Base-by-base conservation (phyloP, 1,284 basidiomycete species). In the Apiotrichum sp. region DNA sequence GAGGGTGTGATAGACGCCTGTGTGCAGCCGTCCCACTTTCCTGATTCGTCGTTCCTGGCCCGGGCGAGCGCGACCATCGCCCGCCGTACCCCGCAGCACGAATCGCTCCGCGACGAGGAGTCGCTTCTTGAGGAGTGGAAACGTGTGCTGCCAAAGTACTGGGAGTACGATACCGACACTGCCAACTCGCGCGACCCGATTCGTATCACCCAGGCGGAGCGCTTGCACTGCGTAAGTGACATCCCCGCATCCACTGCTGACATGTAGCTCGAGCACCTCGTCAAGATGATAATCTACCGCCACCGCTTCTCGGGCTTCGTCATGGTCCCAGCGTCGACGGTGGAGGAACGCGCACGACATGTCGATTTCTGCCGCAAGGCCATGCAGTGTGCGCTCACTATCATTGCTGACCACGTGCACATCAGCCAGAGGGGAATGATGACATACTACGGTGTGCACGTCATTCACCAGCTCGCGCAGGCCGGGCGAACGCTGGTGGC, bases 401-500 rank as follows among this genome's bases (percentile, higher is more conserved):
- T 93, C 59, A 84, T 93, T 58, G 82, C 85, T 41, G 83, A 88
- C 34, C 86, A 93, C 73, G 79, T 89, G 61, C 85, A 89, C 63
- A 84, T 92, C 53, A 75, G 73, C 52, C 76, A 77, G 70, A 87
- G 89, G 69, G 89, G 89, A 13, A 77, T 93, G 68, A 92, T 93
- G 89, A 92, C 90, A 6, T 93, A 92, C 70, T 93, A 90, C 71
- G 90, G 90, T 4, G 89, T 93, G 1, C 89, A 93, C 71, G 89
- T 93, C 57, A 93, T 93, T 47, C 90, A 93, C 69, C 90, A 93
- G 72, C 79, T 93, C 50, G 92, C 90, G 1, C 89, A 92, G 68
- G 90, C 90, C n/a, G 90, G 90, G 4, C 83, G 90, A 47, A 91
- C 90, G 1, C 80, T 93, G 10, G 83, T 93, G 50, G 88, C 89